Conservation (phyloP, 768 basidiomycete genomes). For the Mycena vulgaris region DNA sequence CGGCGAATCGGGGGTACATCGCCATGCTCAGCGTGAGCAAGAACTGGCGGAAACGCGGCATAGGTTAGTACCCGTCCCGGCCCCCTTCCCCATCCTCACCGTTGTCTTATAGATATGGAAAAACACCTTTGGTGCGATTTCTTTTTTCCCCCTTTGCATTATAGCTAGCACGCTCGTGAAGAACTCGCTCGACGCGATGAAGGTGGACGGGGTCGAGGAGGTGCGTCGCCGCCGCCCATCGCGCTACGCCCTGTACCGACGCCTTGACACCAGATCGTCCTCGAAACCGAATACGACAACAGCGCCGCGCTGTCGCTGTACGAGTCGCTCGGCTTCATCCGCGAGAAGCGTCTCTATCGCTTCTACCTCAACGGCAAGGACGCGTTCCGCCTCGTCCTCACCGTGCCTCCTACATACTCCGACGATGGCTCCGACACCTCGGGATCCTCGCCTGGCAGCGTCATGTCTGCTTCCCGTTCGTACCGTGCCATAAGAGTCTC, state of each 20-base stretch:
- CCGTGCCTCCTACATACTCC: slow-evolving; percentile 61
- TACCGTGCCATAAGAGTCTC: slow-evolving; percentile 64
- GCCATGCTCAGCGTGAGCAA: slow-evolving; percentile 96
- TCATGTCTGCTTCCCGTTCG: slow-evolving; percentile 36
- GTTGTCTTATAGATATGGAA: slow-evolving; percentile 62
- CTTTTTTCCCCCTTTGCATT: slow-evolving; percentile 55
- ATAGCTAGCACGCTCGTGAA: slow-evolving; percentile 89
- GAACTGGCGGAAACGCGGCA: slow-evolving; percentile 89
- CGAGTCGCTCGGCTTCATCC: slow-evolving; percentile 93
- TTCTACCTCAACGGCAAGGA: slow-evolving; percentile 99
- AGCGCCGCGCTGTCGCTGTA: slow-evolving; percentile 89
- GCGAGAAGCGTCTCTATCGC: slow-evolving; percentile 93
- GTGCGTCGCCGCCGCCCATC: slow-evolving; percentile 58
- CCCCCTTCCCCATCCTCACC: slow-evolving; percentile 59
- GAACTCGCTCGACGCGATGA: slow-evolving; percentile 90
- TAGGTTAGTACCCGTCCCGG: slow-evolving; percentile 74
- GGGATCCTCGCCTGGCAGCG: slow-evolving; percentile 44
- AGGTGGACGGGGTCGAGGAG: slow-evolving; percentile 86
- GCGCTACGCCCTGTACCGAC: slow-evolving; percentile 1
- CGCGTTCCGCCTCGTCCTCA: slow-evolving; percentile 87
- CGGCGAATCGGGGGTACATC: slow-evolving; percentile 92
- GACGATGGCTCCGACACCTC: slow-evolving; percentile 52
- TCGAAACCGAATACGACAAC: slow-evolving; percentile 98
- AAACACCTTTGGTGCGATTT: slow-evolving; percentile 64
- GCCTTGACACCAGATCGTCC: slow-evolving; percentile 74